Evolutionary conservation across 108 stramenopile species (phyloP).

Genomic region (Nannochloropsis salina): DNA sequence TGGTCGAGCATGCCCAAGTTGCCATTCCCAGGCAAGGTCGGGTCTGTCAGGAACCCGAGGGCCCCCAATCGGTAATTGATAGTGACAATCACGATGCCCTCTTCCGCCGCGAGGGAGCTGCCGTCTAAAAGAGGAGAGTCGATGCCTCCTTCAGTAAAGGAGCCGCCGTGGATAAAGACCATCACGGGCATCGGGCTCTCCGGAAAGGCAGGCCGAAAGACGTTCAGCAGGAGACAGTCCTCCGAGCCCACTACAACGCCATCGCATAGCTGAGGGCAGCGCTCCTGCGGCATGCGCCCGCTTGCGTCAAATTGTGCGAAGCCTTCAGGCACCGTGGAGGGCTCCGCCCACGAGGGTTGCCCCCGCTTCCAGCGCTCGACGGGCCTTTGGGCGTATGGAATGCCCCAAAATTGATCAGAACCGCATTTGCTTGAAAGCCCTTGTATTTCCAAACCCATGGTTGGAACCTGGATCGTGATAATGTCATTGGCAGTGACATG

Average conservation of each 20-base stretch:
- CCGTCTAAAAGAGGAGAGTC: neutral
- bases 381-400: neutral
- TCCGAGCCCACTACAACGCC: neutral
- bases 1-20: neutral
- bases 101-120: neutral
- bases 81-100: neutral
- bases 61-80: neutral
- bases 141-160: neutral
- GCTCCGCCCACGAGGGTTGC: neutral
- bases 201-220: neutral
- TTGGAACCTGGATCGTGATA: neutral
- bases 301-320: neutral
- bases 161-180: neutral
- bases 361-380: neutral
- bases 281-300: neutral
- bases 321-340: neutral
- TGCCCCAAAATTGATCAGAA: neutral
- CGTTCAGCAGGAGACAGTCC: neutral
- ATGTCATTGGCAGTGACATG: too few species aligned
- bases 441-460: neutral
- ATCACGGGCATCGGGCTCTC: neutral
- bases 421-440: neutral
- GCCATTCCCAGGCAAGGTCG: neutral
- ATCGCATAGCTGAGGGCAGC: neutral
- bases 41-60: neutral